Evolutionary conservation across 305 asterid species (phyloP), one percentile per base, ranked within the genome.

Genomic region (Fraxinus ornus): DNA sequence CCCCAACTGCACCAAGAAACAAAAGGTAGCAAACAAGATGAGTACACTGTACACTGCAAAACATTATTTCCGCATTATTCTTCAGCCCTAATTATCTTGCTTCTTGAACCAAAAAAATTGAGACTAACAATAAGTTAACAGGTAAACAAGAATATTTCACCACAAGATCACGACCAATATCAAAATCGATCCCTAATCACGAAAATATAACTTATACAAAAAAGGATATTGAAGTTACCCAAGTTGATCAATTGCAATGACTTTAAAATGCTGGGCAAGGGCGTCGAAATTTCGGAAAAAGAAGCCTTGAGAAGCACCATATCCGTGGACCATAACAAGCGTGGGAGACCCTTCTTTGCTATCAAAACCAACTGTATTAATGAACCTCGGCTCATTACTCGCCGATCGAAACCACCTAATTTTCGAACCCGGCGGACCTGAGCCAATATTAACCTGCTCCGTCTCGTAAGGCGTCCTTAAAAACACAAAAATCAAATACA

Each of bases 281-380:
- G 91, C 92, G 85, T 88, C 94, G 33, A 91, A 93, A 78, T 93
- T 93, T 36, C 94, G 91, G 86, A 93, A 93, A 85, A 93, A 93
- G 92, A 93, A 93, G 68, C 97, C 97, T 79, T 93, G 97, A 19
- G 97, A 93, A 83, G 97, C 97, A 71, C 85, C 97, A 71, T 93
- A 93, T 55, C 97, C 97, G 44, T 93, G 97, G 26, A 93, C 95
- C 97, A 93, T 91, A 39, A 93, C 96, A 47, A 93, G 90, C 75
- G 97, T 91, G 49, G 97, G 97, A 49, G 95, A 90, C 26, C 87
- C 95, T 82, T 92, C 93, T 82, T 86, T 89, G 86, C 93, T 82
- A 78, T 93, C 92, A 83, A 93, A 91, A 79, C 91, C 91, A 52
- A 93, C 92, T 19, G 95, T 89, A 84, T 92, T 93, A 79, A 93